Percentiles rank a stretch among this genome's conserved stretches.
Evolutionary conservation across 2,329 filamentous ascomycete genomes (phyloP).

Genomic region (Alternaria rosae): DNA sequence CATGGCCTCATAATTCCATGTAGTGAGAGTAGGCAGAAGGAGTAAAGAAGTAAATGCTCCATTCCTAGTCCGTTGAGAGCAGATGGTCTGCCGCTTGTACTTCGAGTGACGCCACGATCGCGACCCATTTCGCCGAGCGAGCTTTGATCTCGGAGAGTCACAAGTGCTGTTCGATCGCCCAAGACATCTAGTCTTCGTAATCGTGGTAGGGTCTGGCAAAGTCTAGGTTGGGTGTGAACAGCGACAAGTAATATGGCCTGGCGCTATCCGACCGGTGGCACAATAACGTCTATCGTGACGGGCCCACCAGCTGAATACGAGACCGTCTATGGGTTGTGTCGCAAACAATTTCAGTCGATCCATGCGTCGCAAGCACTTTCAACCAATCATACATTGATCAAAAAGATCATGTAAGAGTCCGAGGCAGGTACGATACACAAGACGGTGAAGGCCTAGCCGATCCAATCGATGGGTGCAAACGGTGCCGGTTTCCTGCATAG

Average conservation of each 20-base stretch:
- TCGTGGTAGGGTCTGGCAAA: not conserved
- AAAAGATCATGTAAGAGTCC: too few relatives aligned
- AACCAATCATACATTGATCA: too few relatives aligned
- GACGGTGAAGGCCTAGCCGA: too few relatives aligned
- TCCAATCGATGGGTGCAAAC: too few relatives aligned
- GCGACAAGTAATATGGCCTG: not conserved
- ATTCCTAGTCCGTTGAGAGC: not conserved
- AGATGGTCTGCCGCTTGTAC: not conserved
- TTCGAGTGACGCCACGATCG: not conserved
- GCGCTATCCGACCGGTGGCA: not conserved
- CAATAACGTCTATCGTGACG: not conserved
- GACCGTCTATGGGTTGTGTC: not conserved
- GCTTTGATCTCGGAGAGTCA: not conserved
- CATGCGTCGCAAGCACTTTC: too few relatives aligned
- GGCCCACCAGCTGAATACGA: not conserved
- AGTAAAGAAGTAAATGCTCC: not conserved
- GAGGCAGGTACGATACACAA: too few relatives aligned
- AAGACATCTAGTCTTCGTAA: not conserved
- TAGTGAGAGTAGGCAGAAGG: not conserved
- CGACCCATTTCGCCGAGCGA: not conserved
- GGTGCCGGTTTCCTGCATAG: too few relatives aligned
- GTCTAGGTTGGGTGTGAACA: not conserved
- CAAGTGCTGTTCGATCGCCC: not conserved
- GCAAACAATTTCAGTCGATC: too few relatives aligned
- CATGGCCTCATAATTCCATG: not conserved